Evolutionary conservation across 306 rosid species (phyloP).

Genomic region (Fragaria vesca): DNA sequence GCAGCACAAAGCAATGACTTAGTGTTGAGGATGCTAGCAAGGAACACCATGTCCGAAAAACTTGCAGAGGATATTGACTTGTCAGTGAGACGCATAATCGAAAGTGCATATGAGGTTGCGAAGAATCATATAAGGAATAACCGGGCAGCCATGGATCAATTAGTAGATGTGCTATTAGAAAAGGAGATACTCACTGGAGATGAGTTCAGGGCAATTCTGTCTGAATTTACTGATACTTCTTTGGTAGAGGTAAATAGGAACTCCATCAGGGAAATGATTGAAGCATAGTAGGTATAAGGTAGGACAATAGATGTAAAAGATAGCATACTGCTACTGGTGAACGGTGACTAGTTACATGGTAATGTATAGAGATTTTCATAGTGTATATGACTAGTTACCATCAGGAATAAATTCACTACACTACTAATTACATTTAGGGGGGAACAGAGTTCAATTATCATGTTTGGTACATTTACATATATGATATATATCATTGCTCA

Average conservation of each 20-base stretch:
- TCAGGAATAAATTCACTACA: neutral
- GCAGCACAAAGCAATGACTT: conserved; percentile 53
- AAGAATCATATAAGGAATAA: conserved; percentile 53
- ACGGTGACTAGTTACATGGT: neutral
- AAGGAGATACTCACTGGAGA: conserved; percentile 65
- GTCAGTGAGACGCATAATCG: conserved; percentile 42
- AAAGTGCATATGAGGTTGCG: conserved; percentile 58
- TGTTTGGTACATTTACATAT: neutral
- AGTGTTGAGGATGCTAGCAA: conserved; percentile 68
- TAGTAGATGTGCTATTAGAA: conserved; percentile 64
- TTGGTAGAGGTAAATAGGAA: conserved; percentile 26
- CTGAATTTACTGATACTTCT: conserved; percentile 50
- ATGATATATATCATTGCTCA: neutral
- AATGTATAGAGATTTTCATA: neutral
- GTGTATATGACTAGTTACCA: neutral
- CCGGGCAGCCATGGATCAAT: conserved; percentile 60
- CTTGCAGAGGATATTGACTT: conserved; percentile 67
- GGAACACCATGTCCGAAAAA: conserved; percentile 72
- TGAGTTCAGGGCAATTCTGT: conserved; percentile 63
- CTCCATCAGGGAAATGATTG: conserved; percentile 40
- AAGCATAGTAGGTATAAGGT: conserved; percentile 26
- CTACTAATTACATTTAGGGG: neutral
- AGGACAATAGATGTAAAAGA: neutral
- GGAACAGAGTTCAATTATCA: neutral
- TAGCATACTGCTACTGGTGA: neutral